Evolutionary conservation across 768 basidiomycete species (phyloP).

Genomic region (Lactifluus echinatus): DNA sequence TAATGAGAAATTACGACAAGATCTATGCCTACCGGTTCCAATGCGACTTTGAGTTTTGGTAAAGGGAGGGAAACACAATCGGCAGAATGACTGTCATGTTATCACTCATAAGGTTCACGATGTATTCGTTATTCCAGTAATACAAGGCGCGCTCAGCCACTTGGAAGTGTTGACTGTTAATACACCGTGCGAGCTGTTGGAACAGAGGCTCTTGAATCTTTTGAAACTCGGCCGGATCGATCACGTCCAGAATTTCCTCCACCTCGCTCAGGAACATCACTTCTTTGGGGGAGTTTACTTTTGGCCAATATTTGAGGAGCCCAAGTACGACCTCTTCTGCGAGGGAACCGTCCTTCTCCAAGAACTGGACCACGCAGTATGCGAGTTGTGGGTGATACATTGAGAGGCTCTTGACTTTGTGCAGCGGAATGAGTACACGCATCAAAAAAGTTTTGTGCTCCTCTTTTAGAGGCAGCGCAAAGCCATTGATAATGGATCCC

Average conservation of each 20-base stretch:
- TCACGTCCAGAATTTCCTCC: conserved; percentile 97
- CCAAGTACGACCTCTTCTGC: conserved; percentile 96
- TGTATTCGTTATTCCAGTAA: conserved; percentile 99
- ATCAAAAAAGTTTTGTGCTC: conserved; percentile 98
- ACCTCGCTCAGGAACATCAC: conserved; percentile 99
- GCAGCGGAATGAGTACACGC: conserved; percentile 86
- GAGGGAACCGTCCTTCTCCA: conserved; percentile 88
- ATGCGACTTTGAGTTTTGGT: conserved; percentile 92
- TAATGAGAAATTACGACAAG: neutral
- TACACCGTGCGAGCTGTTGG: conserved; percentile 90
- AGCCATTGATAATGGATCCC: conserved; percentile 99
- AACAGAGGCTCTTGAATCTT: conserved; percentile 92
- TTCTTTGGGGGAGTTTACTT: conserved; percentile 98
- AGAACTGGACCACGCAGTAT: conserved; percentile 97
- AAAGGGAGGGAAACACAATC: conserved; percentile 94
- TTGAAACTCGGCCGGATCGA: conserved; percentile 91
- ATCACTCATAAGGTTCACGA: conserved; percentile 98
- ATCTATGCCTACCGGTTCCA: conserved; percentile 82
- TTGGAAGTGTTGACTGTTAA: conserved; percentile 99
- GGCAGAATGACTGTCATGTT: conserved; percentile 84
- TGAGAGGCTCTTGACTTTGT: conserved; percentile 97
- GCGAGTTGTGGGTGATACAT: conserved; percentile 99
- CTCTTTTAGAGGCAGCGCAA: conserved; percentile 94
- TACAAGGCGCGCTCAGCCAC: conserved; percentile 94
- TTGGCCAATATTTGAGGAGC: conserved; percentile 96